Base-by-base conservation (phyloP, 306 rosid species). In the Cicer yamashitae region DNA sequence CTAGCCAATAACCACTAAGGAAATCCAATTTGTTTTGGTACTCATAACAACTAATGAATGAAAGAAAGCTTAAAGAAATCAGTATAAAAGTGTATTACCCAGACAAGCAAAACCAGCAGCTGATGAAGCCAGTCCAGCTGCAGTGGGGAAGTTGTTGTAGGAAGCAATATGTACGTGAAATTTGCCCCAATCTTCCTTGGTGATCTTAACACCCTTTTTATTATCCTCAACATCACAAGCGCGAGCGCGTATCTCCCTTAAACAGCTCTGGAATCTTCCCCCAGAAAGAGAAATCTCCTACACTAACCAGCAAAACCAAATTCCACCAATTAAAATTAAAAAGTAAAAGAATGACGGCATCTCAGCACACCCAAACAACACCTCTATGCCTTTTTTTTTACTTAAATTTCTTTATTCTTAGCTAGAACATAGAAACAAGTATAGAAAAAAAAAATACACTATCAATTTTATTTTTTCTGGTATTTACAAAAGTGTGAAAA, bases 81-180 rank as follows among this genome's bases (percentile, higher is more conserved):
- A 41, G 45, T 61, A 64, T 50, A 14, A 13, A 48, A 11, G 60
- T 40, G 17, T 53, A 41, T 77, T 90, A 94, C 98, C 99, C 15
- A 92, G 91, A 77, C 99, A 94, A 75, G 99, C 99, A 44, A 94
- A 79, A 73, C 99, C 99, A 20, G 99, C 99, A 0, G 99, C 99
- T 0, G 99, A 94, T 70, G 99, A 94, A 65, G 99, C 99, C 78
- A 94, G 78, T 79, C 99, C 99, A 39, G 99, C 99, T 41, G 99
- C 99, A 53, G 99, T 94, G 40, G 99, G 99, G 82, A 94, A 94
- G 81, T 94, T 94, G 87, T 94, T 94, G 84, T 81, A 89, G 7
- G 99, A 94, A 84, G 93, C 93, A 77, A 94, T 94, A 73, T 94
- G 91, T 6, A 94, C 43, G 39, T 90, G 93, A 84, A 94, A 79